Base-by-base conservation (phyloP, 768 basidiomycete genomes). In the Amanita exitialis region DNA sequence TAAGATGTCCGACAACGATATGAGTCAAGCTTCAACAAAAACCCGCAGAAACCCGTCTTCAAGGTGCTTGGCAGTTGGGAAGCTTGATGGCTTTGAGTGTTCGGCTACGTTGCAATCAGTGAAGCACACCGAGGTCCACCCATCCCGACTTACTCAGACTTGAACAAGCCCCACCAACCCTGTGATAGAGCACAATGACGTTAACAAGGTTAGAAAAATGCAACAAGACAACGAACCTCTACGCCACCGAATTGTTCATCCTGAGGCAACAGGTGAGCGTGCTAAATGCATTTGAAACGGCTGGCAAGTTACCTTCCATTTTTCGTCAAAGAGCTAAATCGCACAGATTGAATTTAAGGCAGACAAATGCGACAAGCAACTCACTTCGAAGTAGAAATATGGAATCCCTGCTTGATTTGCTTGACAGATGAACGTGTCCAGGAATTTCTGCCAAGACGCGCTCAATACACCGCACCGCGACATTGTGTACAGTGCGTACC, bases 321-420 rank as follows among this genome's bases (percentile, higher is more conserved):
- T 66, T 64, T 92, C 87, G 60, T 94, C 90, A 54, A 78, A 80
- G 61, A 72, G 82, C 76, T 89, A 64, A 1, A 27, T n/a, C 50
- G 30, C 47, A 36, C 20, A n/a, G 34, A 21, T 12, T 23, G 9
- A 6, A 34, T 5, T 10, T 8, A 18, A n/a, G 37, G 54, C 20
- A 9, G 52, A 37, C 49, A 41, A 27, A 42, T 32, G 23, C 35
- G 18, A 15, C 21, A 10, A 47, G 35, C 4, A 34, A 65, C 73
- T 12, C 43, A 79, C 78, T 73, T 87, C 87, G 53, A 91, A 90
- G 72, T 79, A 94, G 77, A 92, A 96, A 69, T 95, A 95, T 13
- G 78, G 71, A 0, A 88, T 92, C 10, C 78, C 77, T 54, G 92
- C 92, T 15, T 64, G 54, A 63, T 92, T 96, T 0, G 94, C 87